These are phyloP conservation scores for Fusarium nematophilum DNA, from an alignment of 2,329 filamentous ascomycete species.

Conservation along the genomic window DNA sequence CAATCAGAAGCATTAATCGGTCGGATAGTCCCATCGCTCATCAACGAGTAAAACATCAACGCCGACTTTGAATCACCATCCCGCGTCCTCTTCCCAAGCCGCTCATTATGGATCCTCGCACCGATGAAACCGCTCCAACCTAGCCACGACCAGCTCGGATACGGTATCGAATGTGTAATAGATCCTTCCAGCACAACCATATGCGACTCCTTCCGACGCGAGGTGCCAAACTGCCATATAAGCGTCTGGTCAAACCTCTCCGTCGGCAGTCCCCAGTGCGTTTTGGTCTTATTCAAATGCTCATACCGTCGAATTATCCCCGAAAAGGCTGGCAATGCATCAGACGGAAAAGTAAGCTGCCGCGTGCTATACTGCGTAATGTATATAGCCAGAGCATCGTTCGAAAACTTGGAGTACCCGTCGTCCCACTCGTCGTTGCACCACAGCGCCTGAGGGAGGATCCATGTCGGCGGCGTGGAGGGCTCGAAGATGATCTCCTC, in stretches of 20 bases:
- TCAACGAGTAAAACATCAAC: too few species aligned
- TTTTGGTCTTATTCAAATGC: slow-evolving; percentile 18
- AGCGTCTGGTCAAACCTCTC: slow-evolving; percentile 9
- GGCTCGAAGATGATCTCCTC: slow-evolving; percentile 21
- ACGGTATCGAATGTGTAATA: too few species aligned
- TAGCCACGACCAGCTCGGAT: too few species aligned
- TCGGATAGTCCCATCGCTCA: too few species aligned
- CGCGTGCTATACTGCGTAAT: slow-evolving; percentile 18
- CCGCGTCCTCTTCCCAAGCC: too few species aligned
- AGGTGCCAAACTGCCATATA: background rate
- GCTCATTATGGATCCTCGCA: too few species aligned
- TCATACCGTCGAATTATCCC: slow-evolving; percentile 21
- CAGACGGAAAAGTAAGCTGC: slow-evolving; percentile 13
- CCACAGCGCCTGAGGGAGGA: background rate
- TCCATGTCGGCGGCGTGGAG: too few species aligned
- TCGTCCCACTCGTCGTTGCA: slow-evolving; percentile 26
- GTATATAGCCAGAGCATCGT: background rate
- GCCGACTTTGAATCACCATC: too few species aligned
- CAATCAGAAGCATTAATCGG: too few species aligned
- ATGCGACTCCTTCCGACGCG: slow-evolving; percentile 4
- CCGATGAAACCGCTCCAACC: too few species aligned
- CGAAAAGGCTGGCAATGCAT: slow-evolving; percentile 12
- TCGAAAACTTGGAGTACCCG: slow-evolving; percentile 6
- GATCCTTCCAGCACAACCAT: background rate
- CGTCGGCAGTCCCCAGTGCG: slow-evolving; percentile 12